These are phyloP conservation scores for Phytopythium kandeliae DNA, from an alignment of 352 stramenopile genomes.

Conservation along the genomic window DNA sequence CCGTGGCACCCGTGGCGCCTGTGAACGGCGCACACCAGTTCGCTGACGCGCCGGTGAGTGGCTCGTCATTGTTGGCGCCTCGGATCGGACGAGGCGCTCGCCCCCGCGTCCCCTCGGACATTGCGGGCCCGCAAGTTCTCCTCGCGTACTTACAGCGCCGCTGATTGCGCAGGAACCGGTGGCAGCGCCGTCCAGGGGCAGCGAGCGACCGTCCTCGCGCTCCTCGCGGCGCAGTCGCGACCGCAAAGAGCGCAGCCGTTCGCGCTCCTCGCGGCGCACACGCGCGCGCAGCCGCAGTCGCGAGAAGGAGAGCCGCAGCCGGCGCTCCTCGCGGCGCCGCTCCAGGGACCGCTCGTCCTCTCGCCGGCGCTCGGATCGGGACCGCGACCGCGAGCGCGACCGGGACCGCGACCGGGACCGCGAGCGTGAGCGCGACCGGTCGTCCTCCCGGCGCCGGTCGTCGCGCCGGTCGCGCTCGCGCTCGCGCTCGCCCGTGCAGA, in stretches of 20 bases:
- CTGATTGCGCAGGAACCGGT: neutral
- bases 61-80: too few relatives aligned
- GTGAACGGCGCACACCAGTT: constrained; percentile 32
- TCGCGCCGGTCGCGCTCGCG: constrained; percentile 30
- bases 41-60: constrained; percentile 47
- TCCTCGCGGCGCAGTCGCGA: constrained; percentile 31
- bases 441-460: constrained; percentile 23
- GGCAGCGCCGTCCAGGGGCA: constrained; percentile 19
- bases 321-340: constrained; percentile 21
- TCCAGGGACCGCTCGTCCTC: too few relatives aligned
- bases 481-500: constrained; percentile 33
- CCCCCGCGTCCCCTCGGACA: too few relatives aligned
- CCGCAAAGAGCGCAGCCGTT: constrained; percentile 28
- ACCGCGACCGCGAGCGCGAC: constrained; percentile 34
- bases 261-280: constrained; percentile 28
- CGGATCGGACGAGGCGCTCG: neutral
- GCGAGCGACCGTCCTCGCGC: constrained; percentile 15
- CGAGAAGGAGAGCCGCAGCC: constrained; percentile 12
- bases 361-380: constrained; percentile 21
- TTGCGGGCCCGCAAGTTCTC: constrained; percentile 1
- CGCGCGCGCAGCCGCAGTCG: constrained; percentile 26
- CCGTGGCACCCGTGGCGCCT: constrained; percentile 4
- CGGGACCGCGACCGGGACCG: constrained; percentile 26
- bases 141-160: neutral
- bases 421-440: constrained; percentile 33